Evolutionary conservation across 2,329 filamentous ascomycete genomes (phyloP), one percentile per base, ranked within the genome.

Genomic region (Hymenoscyphus albidus): DNA sequence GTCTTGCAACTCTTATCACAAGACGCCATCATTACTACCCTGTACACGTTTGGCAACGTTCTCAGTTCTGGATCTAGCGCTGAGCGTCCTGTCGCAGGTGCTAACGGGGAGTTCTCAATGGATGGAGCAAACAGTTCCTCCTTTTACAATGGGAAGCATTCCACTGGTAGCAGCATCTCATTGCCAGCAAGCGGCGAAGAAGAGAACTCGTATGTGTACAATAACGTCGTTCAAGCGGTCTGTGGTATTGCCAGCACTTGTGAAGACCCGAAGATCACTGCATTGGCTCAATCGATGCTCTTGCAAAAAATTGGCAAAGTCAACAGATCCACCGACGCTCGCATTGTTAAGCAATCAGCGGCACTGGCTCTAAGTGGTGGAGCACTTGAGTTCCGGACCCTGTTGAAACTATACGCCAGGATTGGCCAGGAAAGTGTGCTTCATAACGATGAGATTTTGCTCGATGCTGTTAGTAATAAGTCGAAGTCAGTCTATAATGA

Each of bases 31-130:
- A 98, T 99, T 70, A 96, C 93, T 5, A 98, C 93, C 0, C 81
- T 99, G 10, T 99, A 99, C 78, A 95, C 93, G 0, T 83, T 99
- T n/a, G 95, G 95, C 22, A 99, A 99, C 74, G 90, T 97, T 3
- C 82, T 99, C 14, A 97, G 93, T 71, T 88, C 92, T 5, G 87
- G 85, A 58, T 82, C 83, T 6, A 79, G 78, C 18, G 73, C 80
- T 40, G 84, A 86, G 38, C 81, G 81, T 67, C 74, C 70, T 38
- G 72, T 67, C 16, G 65, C 62, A 14, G 67, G 59, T 22, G 60
- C 82, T 14, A 85, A 85, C 64, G 80, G 78, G 56, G 79, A 83
- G 63, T 86, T 88, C 69, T 83, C 83, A 4, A 70, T 76, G 42
- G 83, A 82, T 66, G 80, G 79, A 5, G 78, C 80, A 42, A 71